Conservation (phyloP, 371 early-diverging fungal genomes). For the Fennellomyces sp. region DNA sequence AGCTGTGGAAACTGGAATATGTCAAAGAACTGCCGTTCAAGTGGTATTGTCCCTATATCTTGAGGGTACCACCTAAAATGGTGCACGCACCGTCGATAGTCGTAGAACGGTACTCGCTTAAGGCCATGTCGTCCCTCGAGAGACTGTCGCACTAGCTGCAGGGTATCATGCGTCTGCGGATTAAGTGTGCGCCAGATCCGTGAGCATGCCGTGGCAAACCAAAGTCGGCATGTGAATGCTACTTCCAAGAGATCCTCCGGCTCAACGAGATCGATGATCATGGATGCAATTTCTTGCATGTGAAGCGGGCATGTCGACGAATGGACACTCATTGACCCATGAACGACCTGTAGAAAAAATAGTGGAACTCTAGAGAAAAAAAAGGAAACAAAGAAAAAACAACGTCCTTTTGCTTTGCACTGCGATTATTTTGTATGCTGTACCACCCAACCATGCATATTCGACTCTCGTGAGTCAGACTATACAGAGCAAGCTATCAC, state of each 20-base stretch:
- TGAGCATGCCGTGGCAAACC: constrained; percentile 32
- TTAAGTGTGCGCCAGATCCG: constrained; percentile 38
- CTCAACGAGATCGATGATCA: constrained; percentile 38
- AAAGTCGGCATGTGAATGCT: constrained; percentile 32
- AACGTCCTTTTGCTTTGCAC: too few species aligned
- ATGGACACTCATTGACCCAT: constrained; percentile 1
- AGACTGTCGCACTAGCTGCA: constrained; percentile 42
- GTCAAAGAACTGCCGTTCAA: constrained; percentile 13
- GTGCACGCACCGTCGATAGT: constrained; percentile 32
- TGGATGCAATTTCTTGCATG: constrained; percentile 40
- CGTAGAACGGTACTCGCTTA: constrained; percentile 8
- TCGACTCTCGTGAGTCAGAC: too few species aligned
- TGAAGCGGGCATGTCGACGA: constrained; percentile 28
- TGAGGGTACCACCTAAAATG: constrained; percentile 31
- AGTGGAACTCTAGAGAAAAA: too few species aligned
- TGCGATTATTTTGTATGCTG: too few species aligned
- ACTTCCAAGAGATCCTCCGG: constrained; percentile 32
- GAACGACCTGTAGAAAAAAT: background rate
- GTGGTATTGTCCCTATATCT: constrained; percentile 11
- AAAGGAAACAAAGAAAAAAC: background rate
- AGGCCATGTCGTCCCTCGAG: constrained; percentile 26
- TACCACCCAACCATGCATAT: too few species aligned
- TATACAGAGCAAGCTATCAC: too few species aligned
- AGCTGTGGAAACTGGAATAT: constrained; percentile 39
- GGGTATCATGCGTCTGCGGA: constrained; percentile 34